Percentiles rank a stretch among this genome's conserved stretches.
Evolutionary conservation across 805 yeast species (phyloP).

Genomic region (Hermanozyma aechmeae): DNA sequence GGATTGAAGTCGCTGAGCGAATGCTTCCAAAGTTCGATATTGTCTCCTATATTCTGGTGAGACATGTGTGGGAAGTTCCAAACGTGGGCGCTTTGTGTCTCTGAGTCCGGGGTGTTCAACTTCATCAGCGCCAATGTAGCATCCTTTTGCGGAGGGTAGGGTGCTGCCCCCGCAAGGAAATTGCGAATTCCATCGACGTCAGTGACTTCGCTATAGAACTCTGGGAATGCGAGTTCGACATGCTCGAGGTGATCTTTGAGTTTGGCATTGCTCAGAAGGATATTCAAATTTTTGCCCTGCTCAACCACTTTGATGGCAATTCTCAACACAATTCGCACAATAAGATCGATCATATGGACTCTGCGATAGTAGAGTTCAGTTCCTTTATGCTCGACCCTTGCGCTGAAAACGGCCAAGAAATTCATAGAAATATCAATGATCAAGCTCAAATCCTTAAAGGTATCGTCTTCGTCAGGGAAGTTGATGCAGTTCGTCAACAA

Average conservation of each 20-base stretch:
- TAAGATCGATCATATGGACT: conserved; percentile 10
- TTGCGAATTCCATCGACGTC: no score
- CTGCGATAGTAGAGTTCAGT: conserved; percentile 7
- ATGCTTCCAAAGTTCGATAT: no score
- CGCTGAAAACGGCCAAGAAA: conserved; percentile 7
- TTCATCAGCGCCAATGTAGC: no score
- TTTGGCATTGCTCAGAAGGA: conserved; percentile 8
- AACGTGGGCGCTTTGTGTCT: no score
- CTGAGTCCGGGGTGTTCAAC: no score
- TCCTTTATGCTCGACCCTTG: conserved; percentile 3
- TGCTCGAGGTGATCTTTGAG: conserved; percentile 10
- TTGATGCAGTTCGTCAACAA: conserved; percentile 21
- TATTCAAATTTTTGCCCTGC: conserved; percentile 8
- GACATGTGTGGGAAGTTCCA: no score
- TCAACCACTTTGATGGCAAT: conserved; percentile 15
- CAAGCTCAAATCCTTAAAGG: conserved; percentile 18
- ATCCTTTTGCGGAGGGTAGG: no score
- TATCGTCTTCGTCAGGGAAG: conserved; percentile 18
- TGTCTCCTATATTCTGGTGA: no score
- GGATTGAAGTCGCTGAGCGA: no score
- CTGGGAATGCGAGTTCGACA: no score
- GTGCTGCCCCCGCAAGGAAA: no score
- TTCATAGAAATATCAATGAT: conserved; percentile 16
- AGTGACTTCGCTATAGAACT: no score
- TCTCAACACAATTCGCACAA: conserved; percentile 14